phyloP scores from a whole-genome alignment of 371 early-diverging fungal species.

The Circinella umbellata region DNA sequence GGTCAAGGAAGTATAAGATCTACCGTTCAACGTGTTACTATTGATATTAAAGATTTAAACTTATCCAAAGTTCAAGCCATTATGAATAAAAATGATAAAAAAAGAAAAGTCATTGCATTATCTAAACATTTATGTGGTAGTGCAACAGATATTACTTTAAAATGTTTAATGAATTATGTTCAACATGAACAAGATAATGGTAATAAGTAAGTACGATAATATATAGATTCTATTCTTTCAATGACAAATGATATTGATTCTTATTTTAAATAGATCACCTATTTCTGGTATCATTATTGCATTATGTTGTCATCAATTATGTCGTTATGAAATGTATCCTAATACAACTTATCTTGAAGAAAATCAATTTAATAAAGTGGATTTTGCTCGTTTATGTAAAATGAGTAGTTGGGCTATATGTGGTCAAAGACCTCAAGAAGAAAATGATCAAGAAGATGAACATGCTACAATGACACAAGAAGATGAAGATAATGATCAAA shows the following conservation, averaged over 20 bases:
- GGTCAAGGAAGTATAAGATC: conserved; percentile 40
- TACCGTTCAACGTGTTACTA: conserved; percentile 65
- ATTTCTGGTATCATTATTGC: conserved; percentile 84
- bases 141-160: conserved; percentile 88
- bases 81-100: conserved; percentile 29
- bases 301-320: conserved; percentile 90
- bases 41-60: conserved; percentile 87
- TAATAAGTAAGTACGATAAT: conserved; percentile 36
- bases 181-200: conserved; percentile 38
- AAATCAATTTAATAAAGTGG: conserved; percentile 49
- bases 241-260: too few species aligned
- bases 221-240: too few species aligned
- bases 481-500: conserved; percentile 48
- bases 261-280: conserved; percentile 32
- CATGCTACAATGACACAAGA: conserved; percentile 50
- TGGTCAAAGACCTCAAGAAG: conserved; percentile 28
- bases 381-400: conserved; percentile 64
- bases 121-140: conserved; percentile 95
- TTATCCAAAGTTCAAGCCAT: conserved; percentile 53
- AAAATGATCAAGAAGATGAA: conserved; percentile 41
- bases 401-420: conserved; percentile 82
- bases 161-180: conserved; percentile 70
- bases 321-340: conserved; percentile 79
- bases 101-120: conserved; percentile 67
- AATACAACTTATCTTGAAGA: conserved; percentile 66